Evolutionary conservation across 1,284 basidiomycete genomes (phyloP).

Genomic region (Austroboletus olivaceoglutinosus): DNA sequence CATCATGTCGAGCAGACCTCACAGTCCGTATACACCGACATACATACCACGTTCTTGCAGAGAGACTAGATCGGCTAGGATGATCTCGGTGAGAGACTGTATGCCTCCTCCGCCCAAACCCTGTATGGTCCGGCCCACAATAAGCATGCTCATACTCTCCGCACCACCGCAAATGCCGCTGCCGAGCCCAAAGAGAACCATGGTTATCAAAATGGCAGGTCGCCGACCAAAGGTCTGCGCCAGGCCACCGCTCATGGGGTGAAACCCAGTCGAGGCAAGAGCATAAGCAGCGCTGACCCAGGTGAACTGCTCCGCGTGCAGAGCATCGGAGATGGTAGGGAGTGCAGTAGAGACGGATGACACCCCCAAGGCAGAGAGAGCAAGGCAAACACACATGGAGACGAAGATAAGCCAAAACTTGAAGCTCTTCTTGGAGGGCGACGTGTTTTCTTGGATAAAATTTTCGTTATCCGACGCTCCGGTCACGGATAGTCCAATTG

Average conservation of each 20-base stretch:
- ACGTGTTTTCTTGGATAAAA: background rate
- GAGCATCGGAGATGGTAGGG: conserved; percentile 33
- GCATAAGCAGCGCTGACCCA: conserved; percentile 35
- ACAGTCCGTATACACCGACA: conserved; percentile 27
- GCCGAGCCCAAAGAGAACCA: conserved; percentile 30
- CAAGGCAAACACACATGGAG: conserved; percentile 4
- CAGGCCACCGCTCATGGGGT: conserved; percentile 28
- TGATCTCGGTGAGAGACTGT: conserved; percentile 35
- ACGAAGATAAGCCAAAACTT: conserved; percentile 4
- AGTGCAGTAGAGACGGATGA: conserved; percentile 28
- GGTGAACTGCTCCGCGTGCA: conserved; percentile 31
- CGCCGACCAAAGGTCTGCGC: conserved; percentile 34
- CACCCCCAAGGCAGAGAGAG: conserved; percentile 3
- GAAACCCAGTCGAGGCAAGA: conserved; percentile 29
- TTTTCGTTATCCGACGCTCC: background rate
- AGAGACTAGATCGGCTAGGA: conserved; percentile 40
- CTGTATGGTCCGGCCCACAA: conserved; percentile 37
- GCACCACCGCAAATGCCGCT: conserved; percentile 41
- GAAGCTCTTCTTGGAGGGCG: background rate
- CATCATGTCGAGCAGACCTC: background rate
- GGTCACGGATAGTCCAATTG: background rate
- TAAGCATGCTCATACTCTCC: conserved; percentile 38
- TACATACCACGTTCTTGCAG: conserved; percentile 40
- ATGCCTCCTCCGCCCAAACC: conserved; percentile 39
- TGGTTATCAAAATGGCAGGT: conserved; percentile 30